Conservation (phyloP, 352 stramenopile species). For the Globisporangium nunn region DNA sequence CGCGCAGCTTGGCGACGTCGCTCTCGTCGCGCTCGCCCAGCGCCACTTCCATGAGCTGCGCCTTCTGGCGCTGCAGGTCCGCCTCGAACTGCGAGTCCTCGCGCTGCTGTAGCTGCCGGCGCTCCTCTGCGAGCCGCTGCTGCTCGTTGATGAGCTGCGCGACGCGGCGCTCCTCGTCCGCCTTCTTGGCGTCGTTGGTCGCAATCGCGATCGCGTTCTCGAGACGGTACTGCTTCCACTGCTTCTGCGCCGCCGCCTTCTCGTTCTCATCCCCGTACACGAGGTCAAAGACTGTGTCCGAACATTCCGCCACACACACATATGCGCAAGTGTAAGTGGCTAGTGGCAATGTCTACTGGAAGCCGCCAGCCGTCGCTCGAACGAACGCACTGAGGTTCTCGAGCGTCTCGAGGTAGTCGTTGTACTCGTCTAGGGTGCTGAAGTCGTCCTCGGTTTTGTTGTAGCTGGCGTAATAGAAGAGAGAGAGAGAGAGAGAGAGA, state of each 20-base stretch:
- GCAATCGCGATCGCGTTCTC: slow-evolving; percentile 80
- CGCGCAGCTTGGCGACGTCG: slow-evolving; percentile 64
- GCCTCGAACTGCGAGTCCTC: slow-evolving; percentile 79
- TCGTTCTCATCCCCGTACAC: slow-evolving; percentile 71
- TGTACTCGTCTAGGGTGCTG: slow-evolving; percentile 81
- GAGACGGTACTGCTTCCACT: slow-evolving; percentile 82
- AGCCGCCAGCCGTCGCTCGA: too few species aligned
- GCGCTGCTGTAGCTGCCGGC: slow-evolving; percentile 62
- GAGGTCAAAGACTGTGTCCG: slow-evolving; percentile 67
- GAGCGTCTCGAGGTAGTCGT: slow-evolving; percentile 79
- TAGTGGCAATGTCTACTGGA: background rate
- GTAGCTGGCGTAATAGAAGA: slow-evolving; percentile 34
- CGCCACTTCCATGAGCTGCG: slow-evolving; percentile 82
- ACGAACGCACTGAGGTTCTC: slow-evolving; percentile 70
- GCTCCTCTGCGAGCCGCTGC: slow-evolving; percentile 70
- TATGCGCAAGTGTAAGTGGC: too few species aligned
- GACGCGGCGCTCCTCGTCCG: slow-evolving; percentile 83
- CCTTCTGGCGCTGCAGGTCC: slow-evolving; percentile 73
- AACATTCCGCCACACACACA: too few species aligned
- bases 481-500: too few species aligned
- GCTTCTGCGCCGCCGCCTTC: slow-evolving; percentile 64
- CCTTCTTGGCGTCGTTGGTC: slow-evolving; percentile 82
- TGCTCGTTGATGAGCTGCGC: slow-evolving; percentile 79
- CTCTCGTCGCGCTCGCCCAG: slow-evolving; percentile 75
- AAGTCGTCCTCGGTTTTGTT: slow-evolving; percentile 88